Conservation (phyloP, 208 protist genomes). For the Giardia muris region DNA sequence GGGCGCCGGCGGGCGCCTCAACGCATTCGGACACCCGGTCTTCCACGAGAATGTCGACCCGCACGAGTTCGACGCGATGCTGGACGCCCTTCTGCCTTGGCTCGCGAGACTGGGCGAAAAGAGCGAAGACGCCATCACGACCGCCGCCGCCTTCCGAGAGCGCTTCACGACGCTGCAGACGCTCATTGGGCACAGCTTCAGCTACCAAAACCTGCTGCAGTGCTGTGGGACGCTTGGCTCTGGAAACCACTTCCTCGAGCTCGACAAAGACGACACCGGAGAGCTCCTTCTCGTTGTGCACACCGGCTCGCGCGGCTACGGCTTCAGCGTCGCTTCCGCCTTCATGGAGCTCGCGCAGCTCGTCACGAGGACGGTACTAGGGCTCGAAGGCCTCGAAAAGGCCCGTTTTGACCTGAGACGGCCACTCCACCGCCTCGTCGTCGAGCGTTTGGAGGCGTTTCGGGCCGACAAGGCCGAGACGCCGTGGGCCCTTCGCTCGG, state of each 20-base stretch:
- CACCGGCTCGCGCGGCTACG: conserved; percentile 26
- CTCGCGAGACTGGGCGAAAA: neutral
- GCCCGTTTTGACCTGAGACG: neutral
- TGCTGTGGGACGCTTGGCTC: conserved; percentile 30
- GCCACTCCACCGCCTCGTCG: neutral
- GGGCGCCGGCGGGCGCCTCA: neutral
- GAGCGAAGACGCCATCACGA: no score
- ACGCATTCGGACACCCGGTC: neutral
- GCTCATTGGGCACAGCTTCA: neutral
- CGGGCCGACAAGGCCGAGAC: neutral
- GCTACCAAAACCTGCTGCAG: neutral
- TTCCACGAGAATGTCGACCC: neutral
- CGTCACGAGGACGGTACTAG: neutral
- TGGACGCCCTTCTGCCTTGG: neutral
- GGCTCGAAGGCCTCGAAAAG: neutral
- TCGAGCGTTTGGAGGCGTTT: neutral
- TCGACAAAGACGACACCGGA: conserved; percentile 18
- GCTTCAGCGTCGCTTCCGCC: neutral
- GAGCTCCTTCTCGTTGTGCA: conserved; percentile 18
- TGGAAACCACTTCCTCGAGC: conserved; percentile 38
- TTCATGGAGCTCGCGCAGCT: neutral
- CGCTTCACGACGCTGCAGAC: neutral
- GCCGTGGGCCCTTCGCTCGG: neutral
- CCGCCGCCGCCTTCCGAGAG: neutral
- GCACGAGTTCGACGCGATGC: neutral